Conservation (phyloP, 305 asterid genomes). For the Rubia tinctorum region DNA sequence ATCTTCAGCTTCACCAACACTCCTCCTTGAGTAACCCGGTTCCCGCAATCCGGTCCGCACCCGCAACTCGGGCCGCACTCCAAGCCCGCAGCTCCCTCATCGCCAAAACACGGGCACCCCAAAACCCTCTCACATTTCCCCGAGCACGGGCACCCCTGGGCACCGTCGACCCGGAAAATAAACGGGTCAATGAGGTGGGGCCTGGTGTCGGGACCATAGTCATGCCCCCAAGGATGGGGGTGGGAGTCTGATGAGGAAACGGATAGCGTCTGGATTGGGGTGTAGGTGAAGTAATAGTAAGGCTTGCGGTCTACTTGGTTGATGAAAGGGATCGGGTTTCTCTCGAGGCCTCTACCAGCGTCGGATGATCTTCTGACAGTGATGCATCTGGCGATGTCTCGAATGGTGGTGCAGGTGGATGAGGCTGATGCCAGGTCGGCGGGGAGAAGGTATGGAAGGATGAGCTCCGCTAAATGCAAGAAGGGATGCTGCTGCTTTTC, state of each 20-base stretch:
- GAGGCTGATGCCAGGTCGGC: conserved; percentile 54
- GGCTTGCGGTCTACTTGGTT: conserved; percentile 40
- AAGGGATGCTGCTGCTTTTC: conserved; percentile 21
- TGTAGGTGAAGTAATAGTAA: conserved; percentile 66
- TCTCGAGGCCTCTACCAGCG: conserved; percentile 64
- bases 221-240: conserved; percentile 19
- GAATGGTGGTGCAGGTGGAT: conserved; percentile 51
- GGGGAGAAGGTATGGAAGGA: conserved; percentile 66
- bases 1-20: conserved; percentile 47
- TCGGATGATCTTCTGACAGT: conserved; percentile 55
- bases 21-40: conserved; percentile 68
- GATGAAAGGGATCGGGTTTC: conserved; percentile 53
- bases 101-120: conserved; percentile 42
- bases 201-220: conserved; percentile 16
- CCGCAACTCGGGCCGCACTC: conserved; percentile 85
- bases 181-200: conserved; percentile 45
- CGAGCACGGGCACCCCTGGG: conserved; percentile 56
- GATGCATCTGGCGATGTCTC: conserved; percentile 40
- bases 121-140: conserved; percentile 29
- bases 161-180: conserved; percentile 58
- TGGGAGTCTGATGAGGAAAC: background rate
- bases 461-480: conserved; percentile 40
- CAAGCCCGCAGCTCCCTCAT: conserved; percentile 26
- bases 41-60: conserved; percentile 53
- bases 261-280: conserved; percentile 49